phyloP scores from a whole-genome alignment of 1,284 basidiomycete genomes.

The Anthracocystis setariae region DNA sequence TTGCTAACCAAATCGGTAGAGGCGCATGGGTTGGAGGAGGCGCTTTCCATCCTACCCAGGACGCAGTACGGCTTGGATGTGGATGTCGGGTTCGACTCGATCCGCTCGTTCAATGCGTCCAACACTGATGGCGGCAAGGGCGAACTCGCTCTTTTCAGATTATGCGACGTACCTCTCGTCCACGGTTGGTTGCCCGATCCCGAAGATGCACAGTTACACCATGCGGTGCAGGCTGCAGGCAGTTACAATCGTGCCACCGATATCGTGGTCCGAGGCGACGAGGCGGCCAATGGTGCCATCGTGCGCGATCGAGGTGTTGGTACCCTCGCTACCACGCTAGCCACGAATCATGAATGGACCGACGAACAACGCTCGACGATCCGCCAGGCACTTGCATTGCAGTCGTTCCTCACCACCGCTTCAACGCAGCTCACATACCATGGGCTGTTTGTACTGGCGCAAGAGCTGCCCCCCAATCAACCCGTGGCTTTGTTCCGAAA shows the following conservation, averaged over 20 bases:
- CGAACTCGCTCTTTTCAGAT: slow-evolving; percentile 84
- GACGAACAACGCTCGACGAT: slow-evolving; percentile 24
- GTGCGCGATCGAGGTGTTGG: slow-evolving; percentile 30
- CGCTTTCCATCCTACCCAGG: slow-evolving; percentile 81
- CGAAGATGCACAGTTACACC: slow-evolving; percentile 73
- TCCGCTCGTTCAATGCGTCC: slow-evolving; percentile 42
- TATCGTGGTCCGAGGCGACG: slow-evolving; percentile 79
- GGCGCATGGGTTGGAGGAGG: slow-evolving; percentile 75
- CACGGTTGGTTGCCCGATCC: slow-evolving; percentile 93
- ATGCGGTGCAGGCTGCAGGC: slow-evolving; percentile 71
- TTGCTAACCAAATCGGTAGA: slow-evolving; percentile 71
- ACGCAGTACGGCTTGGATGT: slow-evolving; percentile 75
- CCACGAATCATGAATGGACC: slow-evolving; percentile 24
- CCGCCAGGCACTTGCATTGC: slow-evolving; percentile 38
- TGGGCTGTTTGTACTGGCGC: slow-evolving; percentile 72
- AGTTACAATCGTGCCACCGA: slow-evolving; percentile 74
- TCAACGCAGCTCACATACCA: slow-evolving; percentile 86
- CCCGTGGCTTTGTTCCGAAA: slow-evolving; percentile 85
- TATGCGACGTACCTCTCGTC: slow-evolving; percentile 80
- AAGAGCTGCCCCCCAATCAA: slow-evolving; percentile 68
- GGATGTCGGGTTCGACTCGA: slow-evolving; percentile 53
- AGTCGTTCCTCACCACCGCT: slow-evolving; percentile 74
- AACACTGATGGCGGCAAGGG: slow-evolving; percentile 70
- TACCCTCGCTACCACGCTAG: slow-evolving; percentile 68
- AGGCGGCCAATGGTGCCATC: slow-evolving; percentile 74